phyloP scores from a whole-genome alignment of 2,329 filamentous ascomycete species.

The Neophaeococcomyces aloes region DNA sequence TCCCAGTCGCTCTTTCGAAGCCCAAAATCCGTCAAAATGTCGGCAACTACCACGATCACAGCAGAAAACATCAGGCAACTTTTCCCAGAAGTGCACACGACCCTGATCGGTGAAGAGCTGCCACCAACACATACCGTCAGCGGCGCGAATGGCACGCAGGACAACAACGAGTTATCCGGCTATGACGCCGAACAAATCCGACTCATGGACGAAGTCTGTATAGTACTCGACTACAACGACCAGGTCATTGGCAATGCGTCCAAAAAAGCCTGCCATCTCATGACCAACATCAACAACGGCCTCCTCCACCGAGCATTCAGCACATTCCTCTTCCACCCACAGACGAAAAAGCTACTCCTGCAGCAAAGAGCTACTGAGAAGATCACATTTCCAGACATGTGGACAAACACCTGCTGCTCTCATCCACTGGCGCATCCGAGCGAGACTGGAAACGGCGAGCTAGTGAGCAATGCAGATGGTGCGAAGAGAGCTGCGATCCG shows the following conservation, averaged over 20 bases:
- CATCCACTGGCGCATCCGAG: slow-evolving; percentile 85
- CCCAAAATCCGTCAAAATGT: slow-evolving; percentile 17
- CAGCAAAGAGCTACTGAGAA: slow-evolving; percentile 94
- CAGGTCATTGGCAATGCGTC: slow-evolving; percentile 87
- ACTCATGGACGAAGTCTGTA: slow-evolving; percentile 97
- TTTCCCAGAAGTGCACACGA: slow-evolving; percentile 69
- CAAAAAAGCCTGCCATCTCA: slow-evolving; percentile 97
- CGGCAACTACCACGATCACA: slow-evolving; percentile 48
- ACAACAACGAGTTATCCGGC: slow-evolving; percentile 58
- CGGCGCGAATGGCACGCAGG: slow-evolving; percentile 15
- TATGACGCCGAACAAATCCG: slow-evolving; percentile 97
- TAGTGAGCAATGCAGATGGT: slow-evolving; percentile 69
- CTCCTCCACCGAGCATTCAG: slow-evolving; percentile 96
- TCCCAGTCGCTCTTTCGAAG: slow-evolving; percentile 6
- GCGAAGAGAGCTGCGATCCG: slow-evolving; percentile 86
- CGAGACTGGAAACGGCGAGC: slow-evolving; percentile 68
- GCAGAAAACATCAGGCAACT: slow-evolving; percentile 76
- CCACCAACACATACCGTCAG: slow-evolving; percentile 32
- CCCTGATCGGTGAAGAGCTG: slow-evolving; percentile 39
- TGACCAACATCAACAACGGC: slow-evolving; percentile 96
- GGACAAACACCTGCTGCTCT: slow-evolving; percentile 99
- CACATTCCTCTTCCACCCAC: slow-evolving; percentile 84
- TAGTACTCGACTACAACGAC: slow-evolving; percentile 88
- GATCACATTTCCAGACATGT: slow-evolving; percentile 98
- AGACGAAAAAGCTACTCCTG: slow-evolving; percentile 79